Percentiles rank a stretch among this genome's conserved stretches.
Conservation (phyloP, 1,284 basidiomycete species). For the Inonotus obliquus region DNA sequence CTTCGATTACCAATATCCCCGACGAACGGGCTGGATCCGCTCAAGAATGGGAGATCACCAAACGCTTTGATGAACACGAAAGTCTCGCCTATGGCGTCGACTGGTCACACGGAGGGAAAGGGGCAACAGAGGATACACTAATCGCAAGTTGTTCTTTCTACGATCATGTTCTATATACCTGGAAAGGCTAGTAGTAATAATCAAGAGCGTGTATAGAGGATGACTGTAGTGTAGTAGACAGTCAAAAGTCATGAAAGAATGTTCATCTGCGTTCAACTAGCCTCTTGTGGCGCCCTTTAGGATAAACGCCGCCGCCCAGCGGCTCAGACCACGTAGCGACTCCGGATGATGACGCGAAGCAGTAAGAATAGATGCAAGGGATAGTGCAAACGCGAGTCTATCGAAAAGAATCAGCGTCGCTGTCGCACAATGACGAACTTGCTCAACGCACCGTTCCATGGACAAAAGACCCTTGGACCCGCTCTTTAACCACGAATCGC, state of each 20-base stretch:
- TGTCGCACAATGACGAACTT: slow-evolving; percentile 9
- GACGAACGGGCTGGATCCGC: background rate
- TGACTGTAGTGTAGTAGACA: no score
- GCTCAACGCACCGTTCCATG: slow-evolving; percentile 46
- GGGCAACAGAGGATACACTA: slow-evolving; percentile 38
- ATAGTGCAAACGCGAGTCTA: slow-evolving; percentile 50
- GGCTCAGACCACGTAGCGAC: slow-evolving; percentile 62
- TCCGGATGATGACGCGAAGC: slow-evolving; percentile 55
- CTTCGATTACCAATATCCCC: slow-evolving; percentile 15
- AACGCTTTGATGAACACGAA: slow-evolving; percentile 72
- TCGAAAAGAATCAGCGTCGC: slow-evolving; percentile 23
- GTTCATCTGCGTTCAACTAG: background rate
- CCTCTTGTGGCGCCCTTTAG: slow-evolving; percentile 45
- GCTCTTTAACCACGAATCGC: slow-evolving; percentile 46
- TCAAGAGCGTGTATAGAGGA: background rate
- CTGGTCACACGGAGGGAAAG: slow-evolving; percentile 62
- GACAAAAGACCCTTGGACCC: slow-evolving; percentile 35
- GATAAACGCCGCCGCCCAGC: slow-evolving; percentile 63
- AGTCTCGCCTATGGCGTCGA: slow-evolving; percentile 94
- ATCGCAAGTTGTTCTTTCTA: slow-evolving; percentile 96
- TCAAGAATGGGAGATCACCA: slow-evolving; percentile 38
- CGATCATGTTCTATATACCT: slow-evolving; percentile 82
- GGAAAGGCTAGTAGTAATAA: slow-evolving; percentile 50
- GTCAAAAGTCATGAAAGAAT: background rate
- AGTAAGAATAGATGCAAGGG: slow-evolving; percentile 61